Evolutionary conservation across 2,329 filamentous ascomycete genomes (phyloP).

Genomic region (Cordyceps tenuipes): DNA sequence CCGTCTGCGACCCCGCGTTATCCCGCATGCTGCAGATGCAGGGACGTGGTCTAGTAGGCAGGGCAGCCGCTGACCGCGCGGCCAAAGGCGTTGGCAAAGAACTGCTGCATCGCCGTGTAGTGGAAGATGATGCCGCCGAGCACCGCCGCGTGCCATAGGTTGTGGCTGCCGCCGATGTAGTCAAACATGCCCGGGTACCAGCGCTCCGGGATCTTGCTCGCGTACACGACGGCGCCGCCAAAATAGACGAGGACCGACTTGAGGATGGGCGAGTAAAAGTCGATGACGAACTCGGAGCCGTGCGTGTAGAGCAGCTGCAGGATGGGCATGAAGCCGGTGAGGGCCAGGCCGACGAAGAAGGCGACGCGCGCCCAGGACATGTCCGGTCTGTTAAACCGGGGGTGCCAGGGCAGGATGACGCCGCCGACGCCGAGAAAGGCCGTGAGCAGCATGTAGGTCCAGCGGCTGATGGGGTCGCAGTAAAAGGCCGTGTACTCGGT

Average conservation of each 20-base stretch:
- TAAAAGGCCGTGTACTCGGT: conserved; percentile 99
- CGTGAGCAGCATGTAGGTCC: conserved; percentile 77
- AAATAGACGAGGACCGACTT: conserved; percentile 87
- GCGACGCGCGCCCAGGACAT: conserved; percentile 89
- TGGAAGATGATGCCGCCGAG: conserved; percentile 95
- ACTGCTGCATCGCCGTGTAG: conserved; percentile 90
- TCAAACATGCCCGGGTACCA: conserved; percentile 93
- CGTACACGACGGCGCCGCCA: conserved; percentile 76
- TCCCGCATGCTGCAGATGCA: not conserved
- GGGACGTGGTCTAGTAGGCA: conserved; percentile 30
- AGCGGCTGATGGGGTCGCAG: conserved; percentile 82
- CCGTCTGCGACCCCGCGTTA: not conserved
- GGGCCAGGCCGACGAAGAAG: conserved; percentile 81
- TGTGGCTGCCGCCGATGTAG: conserved; percentile 91
- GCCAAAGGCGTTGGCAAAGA: conserved; percentile 72
- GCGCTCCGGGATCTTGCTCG: conserved; percentile 83
- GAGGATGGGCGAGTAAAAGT: conserved; percentile 80
- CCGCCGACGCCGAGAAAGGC: conserved; percentile 75
- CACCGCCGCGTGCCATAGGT: conserved; percentile 94
- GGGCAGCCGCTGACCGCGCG: conserved; percentile 56
- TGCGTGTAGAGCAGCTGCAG: conserved; percentile 73
- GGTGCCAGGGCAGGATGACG: conserved; percentile 91
- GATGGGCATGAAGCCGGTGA: conserved; percentile 84
- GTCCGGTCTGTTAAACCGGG: conserved; percentile 82
- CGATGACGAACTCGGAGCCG: conserved; percentile 69